Evolutionary conservation across 805 yeast species (phyloP).

Genomic region (Monosporozyma aquatica): DNA sequence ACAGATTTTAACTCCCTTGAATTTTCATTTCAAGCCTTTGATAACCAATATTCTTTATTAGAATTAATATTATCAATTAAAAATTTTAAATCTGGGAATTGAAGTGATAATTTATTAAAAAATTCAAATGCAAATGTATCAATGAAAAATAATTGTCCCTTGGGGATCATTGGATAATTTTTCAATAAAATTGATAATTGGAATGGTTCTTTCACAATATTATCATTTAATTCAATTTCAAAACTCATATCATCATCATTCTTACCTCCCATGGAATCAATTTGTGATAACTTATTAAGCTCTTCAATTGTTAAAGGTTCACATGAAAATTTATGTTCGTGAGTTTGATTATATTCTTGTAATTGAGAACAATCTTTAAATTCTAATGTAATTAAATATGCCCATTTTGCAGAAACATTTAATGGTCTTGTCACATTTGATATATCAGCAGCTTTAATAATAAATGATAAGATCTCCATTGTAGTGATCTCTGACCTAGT

Average conservation of each 20-base stretch:
- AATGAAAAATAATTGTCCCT: slow-evolving; percentile 78
- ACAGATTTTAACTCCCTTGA: too few relatives aligned
- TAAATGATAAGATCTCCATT: slow-evolving; percentile 48
- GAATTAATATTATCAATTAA: slow-evolving; percentile 43
- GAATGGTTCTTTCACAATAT: slow-evolving; percentile 4
- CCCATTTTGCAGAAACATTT: slow-evolving; percentile 77
- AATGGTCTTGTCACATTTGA: slow-evolving; percentile 84
- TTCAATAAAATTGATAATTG: slow-evolving; percentile 35
- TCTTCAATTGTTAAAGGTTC: slow-evolving; percentile 1
- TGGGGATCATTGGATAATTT: slow-evolving; percentile 43
- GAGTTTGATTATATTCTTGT: slow-evolving; percentile 24
- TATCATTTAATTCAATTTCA: slow-evolving; percentile 7
- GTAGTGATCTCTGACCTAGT: slow-evolving; percentile 16
- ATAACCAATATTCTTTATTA: slow-evolving; percentile 51
- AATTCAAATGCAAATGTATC: slow-evolving; percentile 70
- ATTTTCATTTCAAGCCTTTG: too few relatives aligned
- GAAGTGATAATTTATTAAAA: slow-evolving; percentile 53
- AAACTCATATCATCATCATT: slow-evolving; percentile 6
- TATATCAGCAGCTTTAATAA: slow-evolving; percentile 91
- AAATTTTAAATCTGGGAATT: slow-evolving; percentile 53
- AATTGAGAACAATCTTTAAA: slow-evolving; percentile 57
- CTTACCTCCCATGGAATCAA: background rate
- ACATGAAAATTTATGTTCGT: background rate
- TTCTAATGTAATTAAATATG: slow-evolving; percentile 66
- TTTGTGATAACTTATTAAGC: background rate